phyloP scores from a whole-genome alignment of 495 filamentous ascomycete species.

The Penicillium diatomitis region DNA sequence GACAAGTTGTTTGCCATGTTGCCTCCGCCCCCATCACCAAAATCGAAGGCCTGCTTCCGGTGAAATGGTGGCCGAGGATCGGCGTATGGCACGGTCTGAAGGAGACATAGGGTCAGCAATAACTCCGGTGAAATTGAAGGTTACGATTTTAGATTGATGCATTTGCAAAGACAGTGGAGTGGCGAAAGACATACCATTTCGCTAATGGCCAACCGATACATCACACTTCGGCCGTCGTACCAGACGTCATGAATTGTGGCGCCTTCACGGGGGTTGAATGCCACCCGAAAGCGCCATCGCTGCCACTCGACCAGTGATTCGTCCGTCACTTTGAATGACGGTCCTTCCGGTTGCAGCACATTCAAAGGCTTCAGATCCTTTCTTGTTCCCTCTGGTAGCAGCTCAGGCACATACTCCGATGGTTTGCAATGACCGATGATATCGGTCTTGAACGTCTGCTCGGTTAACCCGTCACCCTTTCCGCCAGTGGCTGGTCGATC shows the following conservation, averaged over 20 bases:
- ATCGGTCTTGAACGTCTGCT: constrained; percentile 40
- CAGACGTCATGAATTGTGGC: constrained; percentile 60
- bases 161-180: no score
- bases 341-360: constrained; percentile 70
- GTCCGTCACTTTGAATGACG: constrained; percentile 52
- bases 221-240: constrained; percentile 64
- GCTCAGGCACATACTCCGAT: constrained; percentile 62
- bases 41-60: constrained; percentile 63
- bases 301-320: constrained; percentile 54
- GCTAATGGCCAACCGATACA: constrained; percentile 63
- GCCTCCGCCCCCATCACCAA: constrained; percentile 62
- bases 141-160: no score
- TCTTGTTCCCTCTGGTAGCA: constrained; percentile 47
- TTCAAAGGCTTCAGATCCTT: constrained; percentile 71
- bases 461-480: constrained; percentile 28
- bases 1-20: constrained; percentile 62
- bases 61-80: constrained; percentile 63
- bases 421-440: constrained; percentile 38
- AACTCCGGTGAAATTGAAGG: no score
- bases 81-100: constrained; percentile 51
- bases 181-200: constrained; percentile 47
- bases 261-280: constrained; percentile 61
- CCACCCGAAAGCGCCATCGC: constrained; percentile 61
- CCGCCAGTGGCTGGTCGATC: constrained; percentile 42
- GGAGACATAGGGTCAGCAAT: background rate